A percentile compares a stretch with the other conserved stretches of the same genome.
Conservation (phyloP, 345 rosid species). For the Physaria fendleri region DNA sequence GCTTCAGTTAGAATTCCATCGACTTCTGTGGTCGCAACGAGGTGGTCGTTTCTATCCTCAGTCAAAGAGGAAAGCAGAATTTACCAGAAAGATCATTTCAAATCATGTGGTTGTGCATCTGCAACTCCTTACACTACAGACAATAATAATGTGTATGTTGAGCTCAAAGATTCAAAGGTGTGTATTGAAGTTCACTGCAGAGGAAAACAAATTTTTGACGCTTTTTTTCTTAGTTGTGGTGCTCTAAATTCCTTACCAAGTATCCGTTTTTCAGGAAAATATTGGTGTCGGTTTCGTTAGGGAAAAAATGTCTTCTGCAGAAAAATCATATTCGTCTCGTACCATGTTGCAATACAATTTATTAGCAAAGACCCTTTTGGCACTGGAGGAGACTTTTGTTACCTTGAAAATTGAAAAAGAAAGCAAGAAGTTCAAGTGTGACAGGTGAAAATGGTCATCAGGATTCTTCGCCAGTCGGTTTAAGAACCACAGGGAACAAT, state of each 20-base stretch:
- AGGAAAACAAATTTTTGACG: neutral
- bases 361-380: slow-evolving; percentile 58
- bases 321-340: slow-evolving; percentile 13
- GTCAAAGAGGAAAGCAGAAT: slow-evolving; percentile 36
- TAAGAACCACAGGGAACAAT: slow-evolving; percentile 18
- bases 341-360: slow-evolving; percentile 38
- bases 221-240: neutral
- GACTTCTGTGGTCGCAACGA: slow-evolving; percentile 32
- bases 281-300: slow-evolving; percentile 29
- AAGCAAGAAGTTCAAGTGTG: slow-evolving; percentile 34
- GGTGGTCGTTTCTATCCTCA: slow-evolving; percentile 40
- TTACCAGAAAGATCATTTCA: slow-evolving; percentile 28
- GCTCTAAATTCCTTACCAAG: neutral
- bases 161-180: slow-evolving; percentile 39
- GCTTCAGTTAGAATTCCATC: slow-evolving; percentile 42
- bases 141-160: slow-evolving; percentile 27
- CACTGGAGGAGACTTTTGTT: slow-evolving; percentile 53
- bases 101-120: slow-evolving; percentile 33
- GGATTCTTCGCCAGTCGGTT: slow-evolving; percentile 12
- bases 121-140: slow-evolving; percentile 31
- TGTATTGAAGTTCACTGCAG: neutral
- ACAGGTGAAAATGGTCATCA: slow-evolving; percentile 11
- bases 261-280: neutral
- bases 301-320: too few relatives aligned
- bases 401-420: slow-evolving; percentile 42